These are phyloP conservation scores for Ambrosia artemisiifolia DNA, from an alignment of 129 eudicot species.

Conservation along the genomic window DNA sequence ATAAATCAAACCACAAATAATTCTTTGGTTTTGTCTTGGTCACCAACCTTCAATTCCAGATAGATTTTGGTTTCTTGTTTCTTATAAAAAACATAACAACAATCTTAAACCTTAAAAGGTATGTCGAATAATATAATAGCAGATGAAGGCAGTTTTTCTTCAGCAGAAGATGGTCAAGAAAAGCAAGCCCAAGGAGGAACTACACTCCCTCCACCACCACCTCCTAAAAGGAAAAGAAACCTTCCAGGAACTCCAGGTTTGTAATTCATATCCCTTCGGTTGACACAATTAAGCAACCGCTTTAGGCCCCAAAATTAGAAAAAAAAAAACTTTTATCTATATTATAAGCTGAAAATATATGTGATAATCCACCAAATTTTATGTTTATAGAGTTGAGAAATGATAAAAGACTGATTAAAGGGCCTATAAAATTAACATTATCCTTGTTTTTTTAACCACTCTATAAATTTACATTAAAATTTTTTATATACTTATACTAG, in stretches of 20 bases:
- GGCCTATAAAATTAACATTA: too few relatives aligned
- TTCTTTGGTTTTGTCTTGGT: conserved; percentile 21
- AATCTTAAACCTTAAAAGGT: not conserved
- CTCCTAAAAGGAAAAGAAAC: conserved; percentile 68
- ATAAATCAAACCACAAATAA: conserved; percentile 27
- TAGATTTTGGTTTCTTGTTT: conserved; percentile 17
- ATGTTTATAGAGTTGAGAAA: too few relatives aligned
- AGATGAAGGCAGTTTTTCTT: conserved; percentile 73
- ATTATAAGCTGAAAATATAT: too few relatives aligned
- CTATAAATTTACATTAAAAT: too few relatives aligned
- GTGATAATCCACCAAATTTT: too few relatives aligned
- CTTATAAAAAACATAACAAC: not conserved
- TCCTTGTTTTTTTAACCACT: too few relatives aligned
- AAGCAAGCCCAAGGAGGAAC: conserved; percentile 29
- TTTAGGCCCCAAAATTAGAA: too few relatives aligned
- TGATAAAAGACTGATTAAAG: too few relatives aligned
- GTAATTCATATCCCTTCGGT: too few relatives aligned
- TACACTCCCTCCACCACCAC: conserved; percentile 40
- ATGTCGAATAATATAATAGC: conserved; percentile 62
- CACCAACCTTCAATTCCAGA: conserved; percentile 4
- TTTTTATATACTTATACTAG: too few relatives aligned
- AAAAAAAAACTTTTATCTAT: too few relatives aligned
- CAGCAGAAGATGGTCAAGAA: conserved; percentile 37
- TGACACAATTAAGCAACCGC: too few relatives aligned
- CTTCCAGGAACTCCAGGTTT: conserved; percentile 84